Evolutionary conservation across 257 asterid genomes (phyloP), one percentile per base, ranked within the genome.

Genomic region (Coffea canephora): DNA sequence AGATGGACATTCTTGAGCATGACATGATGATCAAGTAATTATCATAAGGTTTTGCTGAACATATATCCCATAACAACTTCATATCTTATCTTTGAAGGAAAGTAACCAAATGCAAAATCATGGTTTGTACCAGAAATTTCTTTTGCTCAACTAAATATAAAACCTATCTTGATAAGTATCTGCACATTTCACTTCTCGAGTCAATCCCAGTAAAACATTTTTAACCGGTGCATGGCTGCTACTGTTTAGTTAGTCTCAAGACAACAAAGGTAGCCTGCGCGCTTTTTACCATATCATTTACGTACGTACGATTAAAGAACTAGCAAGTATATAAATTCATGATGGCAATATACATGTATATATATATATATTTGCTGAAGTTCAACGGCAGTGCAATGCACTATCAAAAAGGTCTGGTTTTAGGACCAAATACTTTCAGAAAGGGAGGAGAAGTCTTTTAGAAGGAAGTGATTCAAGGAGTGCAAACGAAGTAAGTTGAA

Each of bases 11-110:
- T 57, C 12, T 74, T 41, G 55, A 14, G 62, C 45, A 67, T 23
- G 57, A 13, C 69, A 69, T 78, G 76, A 46, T 81, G 76, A 75
- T 9, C 11, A 59, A 69, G 69, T 68, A 77, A 78, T 84, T 71
- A 84, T 82, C 69, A 85, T 75, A 65, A 43, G 71, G 82, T 81
- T 82, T 75, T 74, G 49, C 65, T 76, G 85, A 78, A 83, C 34
- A 79, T 77, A 76, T 39, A 41, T 70, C 41, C 80, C 82, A n/a
- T 81, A 74, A 80, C 85, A 57, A 82, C 88, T 84, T 82, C 75
- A 73, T 82, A 82, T 84, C 88, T 82, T 86, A 77, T 77, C 91
- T 88, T 83, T 77, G 73, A 86, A 83, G 87, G 50, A 69, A 83
- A 86, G 85, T 76, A 72, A 71, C 36, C 68, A 45, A 73, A 54